Evolutionary conservation across 192 early-diverging fungal species (phyloP), one percentile per base, ranked within the genome.

Genomic region (Mortierella claussenii): DNA sequence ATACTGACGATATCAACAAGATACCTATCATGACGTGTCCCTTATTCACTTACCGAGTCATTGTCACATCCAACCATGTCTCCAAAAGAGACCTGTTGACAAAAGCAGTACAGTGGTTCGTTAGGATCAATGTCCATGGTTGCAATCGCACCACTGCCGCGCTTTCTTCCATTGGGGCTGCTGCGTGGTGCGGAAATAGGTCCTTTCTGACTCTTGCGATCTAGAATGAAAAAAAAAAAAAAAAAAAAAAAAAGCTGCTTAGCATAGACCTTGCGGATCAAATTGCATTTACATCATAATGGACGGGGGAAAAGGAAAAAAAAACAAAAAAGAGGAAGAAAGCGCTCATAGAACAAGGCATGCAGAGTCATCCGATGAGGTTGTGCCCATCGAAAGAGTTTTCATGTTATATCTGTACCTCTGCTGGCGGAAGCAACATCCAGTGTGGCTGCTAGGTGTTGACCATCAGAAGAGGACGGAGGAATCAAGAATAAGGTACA

Each of bases 41-140:
- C n/a, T 18, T 52, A 1, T 40, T 42, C 47, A 31, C 69, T 71
- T 64, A 71, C 69, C 21, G 73, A 76, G 33, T 93, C 91, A 68
- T 98, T 94, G 65, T 94, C 93, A 63, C 92, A 94, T 13, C 92
- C 97, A 54, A 99, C 95, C 97, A 99, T 99, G 51, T 98, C 96
- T 13, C 97, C 97, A 67, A 86, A 99, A 4, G 94, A 96, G 15
- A 98, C 94, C 76, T 96, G 94, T 33, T 94, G 85, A 65, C 97
- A 99, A 78, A 94, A 93, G 68, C 97, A 99, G 79, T 99, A 99
- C 26, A 90, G 83, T 0, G 96, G 96, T 80, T 99, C 97, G 69
- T 97, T 95, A 0, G 97, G 96, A 83, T 99, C 96, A 48, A 97
- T 94, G 1, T 93, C 86, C 84, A 94, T 86, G 23, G 84, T 86